Conservation (phyloP, 164 flowering plant genomes). For the Vitis amurensis region DNA sequence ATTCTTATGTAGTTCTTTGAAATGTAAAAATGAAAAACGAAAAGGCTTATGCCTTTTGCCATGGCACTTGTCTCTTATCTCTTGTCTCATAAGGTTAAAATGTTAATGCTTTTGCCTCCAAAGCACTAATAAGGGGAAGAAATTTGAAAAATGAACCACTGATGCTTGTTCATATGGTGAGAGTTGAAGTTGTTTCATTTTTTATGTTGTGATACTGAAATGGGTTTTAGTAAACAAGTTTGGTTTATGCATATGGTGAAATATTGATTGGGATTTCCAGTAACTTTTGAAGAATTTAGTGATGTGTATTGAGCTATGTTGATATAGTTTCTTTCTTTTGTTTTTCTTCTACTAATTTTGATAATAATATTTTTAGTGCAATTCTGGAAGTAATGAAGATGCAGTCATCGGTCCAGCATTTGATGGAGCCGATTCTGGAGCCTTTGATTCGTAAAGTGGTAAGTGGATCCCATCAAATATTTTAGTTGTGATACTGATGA, state of each 20-base stretch:
- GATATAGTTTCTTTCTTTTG: background rate
- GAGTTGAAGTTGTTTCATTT: too few species aligned
- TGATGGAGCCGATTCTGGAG: conserved; percentile 61
- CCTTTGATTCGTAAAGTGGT: conserved; percentile 70
- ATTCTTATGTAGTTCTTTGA: too few species aligned
- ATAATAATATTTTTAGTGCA: conserved; percentile 35
- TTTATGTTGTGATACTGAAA: background rate
- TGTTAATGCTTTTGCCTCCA: too few species aligned
- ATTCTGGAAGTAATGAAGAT: conserved; percentile 53
- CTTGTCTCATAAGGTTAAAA: too few species aligned
- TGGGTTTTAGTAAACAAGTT: background rate
- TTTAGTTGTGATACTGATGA: background rate
- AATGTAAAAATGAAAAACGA: too few species aligned
- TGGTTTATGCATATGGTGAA: background rate
- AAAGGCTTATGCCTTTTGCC: too few species aligned
- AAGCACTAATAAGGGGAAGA: too few species aligned
- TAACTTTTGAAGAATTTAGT: background rate
- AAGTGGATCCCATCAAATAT: conserved; percentile 16
- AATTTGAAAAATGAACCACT: too few species aligned
- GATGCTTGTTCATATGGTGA: too few species aligned
- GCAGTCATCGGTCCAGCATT: conserved; percentile 33
- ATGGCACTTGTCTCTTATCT: too few species aligned
- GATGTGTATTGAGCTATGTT: background rate
- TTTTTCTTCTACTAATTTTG: conserved; percentile 9
- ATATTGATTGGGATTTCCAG: background rate